Conservation (phyloP, 495 filamentous ascomycete species). For the Xylaria castorea region DNA sequence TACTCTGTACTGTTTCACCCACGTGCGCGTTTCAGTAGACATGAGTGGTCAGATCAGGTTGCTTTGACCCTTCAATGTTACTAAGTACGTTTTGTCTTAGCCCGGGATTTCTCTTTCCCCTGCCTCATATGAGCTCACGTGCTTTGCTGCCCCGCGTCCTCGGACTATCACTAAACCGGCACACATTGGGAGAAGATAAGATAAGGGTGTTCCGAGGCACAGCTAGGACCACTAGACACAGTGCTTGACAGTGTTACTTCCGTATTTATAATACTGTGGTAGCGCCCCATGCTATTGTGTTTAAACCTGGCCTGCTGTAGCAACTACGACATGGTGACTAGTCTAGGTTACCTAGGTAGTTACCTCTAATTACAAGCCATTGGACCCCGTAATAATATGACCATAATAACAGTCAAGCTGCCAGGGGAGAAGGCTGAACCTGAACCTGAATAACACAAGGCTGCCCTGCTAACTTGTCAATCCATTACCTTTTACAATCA, state of each 20-base stretch:
- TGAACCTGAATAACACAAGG: slow-evolving; percentile 1
- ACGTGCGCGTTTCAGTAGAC: slow-evolving; percentile 14
- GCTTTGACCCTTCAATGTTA: not conserved
- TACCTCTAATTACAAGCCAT: not conserved
- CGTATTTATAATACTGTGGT: not conserved
- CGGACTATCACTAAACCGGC: not conserved
- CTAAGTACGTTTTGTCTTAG: not conserved
- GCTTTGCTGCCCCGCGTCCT: slow-evolving; percentile 34
- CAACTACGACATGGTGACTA: slow-evolving; percentile 15
- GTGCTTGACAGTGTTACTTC: not conserved
- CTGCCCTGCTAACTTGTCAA: not conserved
- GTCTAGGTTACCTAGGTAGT: too few species aligned
- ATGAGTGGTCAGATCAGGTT: slow-evolving; percentile 20
- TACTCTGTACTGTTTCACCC: slow-evolving; percentile 15
- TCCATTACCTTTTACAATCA: slow-evolving; percentile 15
- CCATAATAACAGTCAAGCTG: not conserved
- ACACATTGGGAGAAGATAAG: not conserved
- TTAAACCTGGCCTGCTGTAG: not conserved
- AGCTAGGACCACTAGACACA: not conserved
- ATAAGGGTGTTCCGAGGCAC: not conserved
- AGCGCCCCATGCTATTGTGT: not conserved
- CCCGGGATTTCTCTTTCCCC: not conserved
- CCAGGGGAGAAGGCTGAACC: slow-evolving; percentile 20
- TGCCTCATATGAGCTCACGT: slow-evolving; percentile 29
- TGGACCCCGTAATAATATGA: slow-evolving; percentile 1